phyloP scores from a whole-genome alignment of 345 rosid genomes.

The Citrus medica region DNA sequence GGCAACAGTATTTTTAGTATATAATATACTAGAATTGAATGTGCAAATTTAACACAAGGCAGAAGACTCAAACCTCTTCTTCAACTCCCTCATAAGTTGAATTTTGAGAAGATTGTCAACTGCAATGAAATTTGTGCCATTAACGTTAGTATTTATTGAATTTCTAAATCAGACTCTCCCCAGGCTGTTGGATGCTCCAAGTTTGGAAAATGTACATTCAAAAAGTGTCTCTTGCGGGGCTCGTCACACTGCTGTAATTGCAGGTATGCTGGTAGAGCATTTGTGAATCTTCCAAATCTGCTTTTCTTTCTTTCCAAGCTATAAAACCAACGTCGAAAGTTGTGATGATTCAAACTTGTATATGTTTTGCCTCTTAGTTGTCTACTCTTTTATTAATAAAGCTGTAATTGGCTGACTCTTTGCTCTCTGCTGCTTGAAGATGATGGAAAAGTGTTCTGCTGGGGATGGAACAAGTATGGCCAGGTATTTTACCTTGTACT shows the following conservation, averaged over 20 bases:
- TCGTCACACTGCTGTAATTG: constrained; percentile 73
- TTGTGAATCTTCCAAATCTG: background rate
- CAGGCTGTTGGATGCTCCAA: constrained; percentile 80
- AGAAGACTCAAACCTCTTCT: background rate
- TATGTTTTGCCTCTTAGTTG: background rate
- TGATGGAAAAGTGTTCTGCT: constrained; percentile 72
- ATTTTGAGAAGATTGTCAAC: background rate
- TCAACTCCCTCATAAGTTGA: background rate
- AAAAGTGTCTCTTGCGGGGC: constrained; percentile 89
- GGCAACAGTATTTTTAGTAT: background rate
- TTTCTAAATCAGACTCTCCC: constrained; percentile 70
- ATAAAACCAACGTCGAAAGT: background rate
- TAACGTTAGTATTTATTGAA: constrained; percentile 19
- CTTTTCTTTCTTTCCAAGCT: background rate
- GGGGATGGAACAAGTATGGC: constrained; percentile 99
- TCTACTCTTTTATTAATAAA: background rate
- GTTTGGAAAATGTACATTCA: constrained; percentile 58
- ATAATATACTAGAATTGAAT: background rate
- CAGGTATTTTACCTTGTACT: constrained; percentile 57
- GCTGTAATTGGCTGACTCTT: background rate
- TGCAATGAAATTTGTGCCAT: background rate
- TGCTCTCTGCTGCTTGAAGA: constrained; percentile 43
- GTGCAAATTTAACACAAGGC: background rate
- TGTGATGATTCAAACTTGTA: background rate
- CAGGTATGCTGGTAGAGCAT: constrained; percentile 46